These are phyloP conservation scores for Kwoniella europaea DNA, from an alignment of 768 basidiomycete species.

Conservation along the genomic window DNA sequence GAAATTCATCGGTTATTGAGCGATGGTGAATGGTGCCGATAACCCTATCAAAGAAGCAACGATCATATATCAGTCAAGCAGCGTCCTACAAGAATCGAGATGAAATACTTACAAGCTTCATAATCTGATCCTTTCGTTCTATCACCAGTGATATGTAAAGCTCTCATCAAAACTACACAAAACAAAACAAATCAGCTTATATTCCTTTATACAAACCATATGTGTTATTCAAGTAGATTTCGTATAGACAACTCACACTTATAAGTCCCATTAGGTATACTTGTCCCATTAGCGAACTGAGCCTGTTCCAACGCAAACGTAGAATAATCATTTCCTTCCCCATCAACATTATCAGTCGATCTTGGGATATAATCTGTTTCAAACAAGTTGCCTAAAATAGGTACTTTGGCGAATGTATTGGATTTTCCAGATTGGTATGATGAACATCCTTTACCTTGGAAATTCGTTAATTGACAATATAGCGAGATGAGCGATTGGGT, in stretches of 20 bases:
- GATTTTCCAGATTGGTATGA: slow-evolving; percentile 4
- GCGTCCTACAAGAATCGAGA: neutral
- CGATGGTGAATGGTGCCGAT: slow-evolving; percentile 18
- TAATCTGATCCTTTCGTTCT: slow-evolving; percentile 60
- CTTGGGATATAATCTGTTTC: slow-evolving; percentile 64
- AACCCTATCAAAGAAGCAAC: slow-evolving; percentile 9
- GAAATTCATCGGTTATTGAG: slow-evolving; percentile 1
- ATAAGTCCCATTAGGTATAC: slow-evolving; percentile 62
- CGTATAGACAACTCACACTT: slow-evolving; percentile 42
- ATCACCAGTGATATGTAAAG: slow-evolving; percentile 62
- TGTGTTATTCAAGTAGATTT: neutral
- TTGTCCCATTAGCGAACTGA: slow-evolving; percentile 59
- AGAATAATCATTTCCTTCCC: slow-evolving; percentile 52
- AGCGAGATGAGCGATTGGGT: slow-evolving; percentile 19
- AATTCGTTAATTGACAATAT: slow-evolving; percentile 37
- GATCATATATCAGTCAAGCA: neutral
- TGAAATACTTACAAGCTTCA: slow-evolving; percentile 58
- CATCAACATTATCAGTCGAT: slow-evolving; percentile 54
- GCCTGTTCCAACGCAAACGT: slow-evolving; percentile 45
- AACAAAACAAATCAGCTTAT: neutral
- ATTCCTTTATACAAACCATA: neutral
- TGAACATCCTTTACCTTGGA: slow-evolving; percentile 32
- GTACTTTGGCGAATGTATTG: slow-evolving; percentile 57
- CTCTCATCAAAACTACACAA: slow-evolving; percentile 59
- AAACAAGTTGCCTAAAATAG: slow-evolving; percentile 63